These are phyloP conservation scores for Lolium multiflorum DNA, from an alignment of 176 grass and related monocot genomes.

Conservation along the genomic window DNA sequence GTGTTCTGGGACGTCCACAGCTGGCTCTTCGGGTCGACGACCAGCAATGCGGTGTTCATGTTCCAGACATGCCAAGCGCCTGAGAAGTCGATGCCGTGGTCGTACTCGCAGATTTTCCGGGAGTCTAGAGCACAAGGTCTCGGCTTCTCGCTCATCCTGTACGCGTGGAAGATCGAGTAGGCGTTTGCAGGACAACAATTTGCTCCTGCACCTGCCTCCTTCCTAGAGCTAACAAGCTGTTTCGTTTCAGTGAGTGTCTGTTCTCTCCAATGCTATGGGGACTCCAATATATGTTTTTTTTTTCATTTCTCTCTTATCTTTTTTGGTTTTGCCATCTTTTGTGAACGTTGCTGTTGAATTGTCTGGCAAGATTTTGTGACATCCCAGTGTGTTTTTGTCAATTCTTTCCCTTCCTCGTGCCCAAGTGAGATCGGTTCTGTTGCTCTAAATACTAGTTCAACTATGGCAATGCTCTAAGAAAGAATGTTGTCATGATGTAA, in stretches of 20 bases:
- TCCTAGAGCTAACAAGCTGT: constrained; percentile 59
- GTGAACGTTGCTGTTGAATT: too few relatives aligned
- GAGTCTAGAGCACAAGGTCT: constrained; percentile 59
- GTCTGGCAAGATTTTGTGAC: too few relatives aligned
- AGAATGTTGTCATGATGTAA: constrained; percentile 48
- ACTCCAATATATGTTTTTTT: constrained; percentile 61
- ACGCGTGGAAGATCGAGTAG: constrained; percentile 77
- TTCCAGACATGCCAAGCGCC: constrained; percentile 67
- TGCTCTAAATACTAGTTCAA: too few relatives aligned
- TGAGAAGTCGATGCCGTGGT: constrained; percentile 67
- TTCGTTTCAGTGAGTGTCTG: constrained; percentile 46
- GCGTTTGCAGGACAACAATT: constrained; percentile 47
- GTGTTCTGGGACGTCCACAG: too few relatives aligned
- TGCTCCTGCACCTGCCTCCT: constrained; percentile 44
- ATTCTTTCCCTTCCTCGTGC: too few relatives aligned
- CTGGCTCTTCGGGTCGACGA: constrained; percentile 56
- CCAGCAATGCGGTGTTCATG: constrained; percentile 70
- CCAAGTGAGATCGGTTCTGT: too few relatives aligned
- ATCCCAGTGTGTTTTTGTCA: too few relatives aligned
- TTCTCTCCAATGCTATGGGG: constrained; percentile 47
- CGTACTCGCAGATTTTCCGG: constrained; percentile 55
- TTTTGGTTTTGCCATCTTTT: constrained; percentile 38
- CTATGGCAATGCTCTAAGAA: constrained; percentile 35
- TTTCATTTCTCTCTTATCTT: constrained; percentile 27
- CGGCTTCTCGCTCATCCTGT: constrained; percentile 66